Conservation (phyloP, 2,329 filamentous ascomycete species). For the Exophiala bonariae region DNA sequence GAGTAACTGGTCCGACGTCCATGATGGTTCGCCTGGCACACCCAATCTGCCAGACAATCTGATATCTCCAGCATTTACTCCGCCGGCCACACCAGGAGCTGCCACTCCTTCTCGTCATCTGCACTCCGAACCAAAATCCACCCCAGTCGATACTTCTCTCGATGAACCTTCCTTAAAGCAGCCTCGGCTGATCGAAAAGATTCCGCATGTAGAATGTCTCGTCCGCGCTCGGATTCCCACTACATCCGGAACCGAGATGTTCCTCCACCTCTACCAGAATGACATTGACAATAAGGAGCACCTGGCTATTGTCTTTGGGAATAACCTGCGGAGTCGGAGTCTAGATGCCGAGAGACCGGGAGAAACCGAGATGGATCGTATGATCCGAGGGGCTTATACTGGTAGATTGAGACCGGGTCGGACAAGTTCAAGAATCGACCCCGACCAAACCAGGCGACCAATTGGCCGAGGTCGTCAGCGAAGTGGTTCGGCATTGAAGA, state of each 20-base stretch:
- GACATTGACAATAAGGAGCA: constrained; percentile 94
- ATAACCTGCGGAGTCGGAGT: constrained; percentile 72
- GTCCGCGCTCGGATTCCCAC: constrained; percentile 95
- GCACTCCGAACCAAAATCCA: constrained; percentile 39
- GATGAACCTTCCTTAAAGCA: constrained; percentile 49
- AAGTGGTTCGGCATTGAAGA: constrained; percentile 30
- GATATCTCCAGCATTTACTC: constrained; percentile 54
- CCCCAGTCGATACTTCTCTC: constrained; percentile 41
- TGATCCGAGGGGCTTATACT: constrained; percentile 91
- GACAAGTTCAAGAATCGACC: constrained; percentile 68
- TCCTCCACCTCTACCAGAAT: constrained; percentile 91
- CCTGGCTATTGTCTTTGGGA: constrained; percentile 93
- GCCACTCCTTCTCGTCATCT: constrained; percentile 34
- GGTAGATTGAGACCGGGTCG: constrained; percentile 84
- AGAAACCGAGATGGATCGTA: constrained; percentile 61
- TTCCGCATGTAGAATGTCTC: constrained; percentile 88
- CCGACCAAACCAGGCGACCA: constrained; percentile 15
- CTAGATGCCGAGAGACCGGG: constrained; percentile 48
- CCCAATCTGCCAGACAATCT: constrained; percentile 48
- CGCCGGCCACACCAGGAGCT: constrained; percentile 39
- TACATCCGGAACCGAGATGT: constrained; percentile 91
- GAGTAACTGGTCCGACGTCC: constrained; percentile 29
- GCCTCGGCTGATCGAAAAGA: constrained; percentile 69
- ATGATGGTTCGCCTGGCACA: constrained; percentile 32
- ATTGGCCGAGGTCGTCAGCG: constrained; percentile 4